These are phyloP conservation scores for Jamesozyma gamospora DNA, from an alignment of 805 yeast genomes.

Conservation along the genomic window DNA sequence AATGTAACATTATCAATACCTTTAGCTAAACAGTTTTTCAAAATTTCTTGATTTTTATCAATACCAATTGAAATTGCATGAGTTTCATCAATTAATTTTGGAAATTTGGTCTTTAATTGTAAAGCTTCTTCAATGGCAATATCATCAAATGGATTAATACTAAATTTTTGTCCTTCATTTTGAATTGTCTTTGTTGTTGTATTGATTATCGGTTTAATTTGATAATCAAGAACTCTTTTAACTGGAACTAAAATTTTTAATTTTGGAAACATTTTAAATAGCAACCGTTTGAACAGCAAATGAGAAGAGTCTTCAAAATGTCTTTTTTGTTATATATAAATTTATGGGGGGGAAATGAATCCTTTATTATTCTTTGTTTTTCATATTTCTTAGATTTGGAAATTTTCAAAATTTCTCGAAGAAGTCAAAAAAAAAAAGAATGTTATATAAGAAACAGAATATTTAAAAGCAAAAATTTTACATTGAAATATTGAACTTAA, in stretches of 20 bases:
- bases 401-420: no score
- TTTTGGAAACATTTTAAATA: neutral
- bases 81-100: constrained; percentile 53
- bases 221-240: constrained; percentile 89
- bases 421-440: no score
- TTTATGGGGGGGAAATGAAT: no score
- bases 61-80: constrained; percentile 93
- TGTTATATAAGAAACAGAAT: no score
- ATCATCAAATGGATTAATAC: constrained; percentile 95
- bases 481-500: no score
- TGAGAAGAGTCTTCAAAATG: no score
- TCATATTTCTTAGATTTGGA: no score
- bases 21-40: constrained; percentile 86
- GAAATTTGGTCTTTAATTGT: constrained; percentile 49
- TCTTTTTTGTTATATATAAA: no score
- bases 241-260: constrained; percentile 73
- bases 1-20: constrained; percentile 86
- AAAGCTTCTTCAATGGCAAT: constrained; percentile 95
- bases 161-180: constrained; percentile 80
- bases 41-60: constrained; percentile 72
- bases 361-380: no score
- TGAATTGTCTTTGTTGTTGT: constrained; percentile 71
- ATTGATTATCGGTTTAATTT: constrained; percentile 86
- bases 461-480: no score
- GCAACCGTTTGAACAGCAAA: no score